Evolutionary conservation across 257 asterid genomes (phyloP).

Genomic region (Lycium ferocissimum): DNA sequence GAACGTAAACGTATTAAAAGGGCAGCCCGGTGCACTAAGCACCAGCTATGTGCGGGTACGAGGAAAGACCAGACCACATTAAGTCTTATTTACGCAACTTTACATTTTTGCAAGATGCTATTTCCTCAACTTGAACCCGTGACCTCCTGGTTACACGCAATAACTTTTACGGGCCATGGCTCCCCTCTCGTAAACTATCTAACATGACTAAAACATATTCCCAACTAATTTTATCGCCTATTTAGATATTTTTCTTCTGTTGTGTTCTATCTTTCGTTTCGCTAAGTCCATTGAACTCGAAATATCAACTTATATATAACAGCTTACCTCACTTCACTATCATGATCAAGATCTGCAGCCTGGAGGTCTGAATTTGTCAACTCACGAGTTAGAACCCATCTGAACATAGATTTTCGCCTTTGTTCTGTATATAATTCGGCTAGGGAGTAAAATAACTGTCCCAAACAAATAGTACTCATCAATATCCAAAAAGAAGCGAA

Average conservation of each 20-base stretch:
- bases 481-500: constrained; percentile 85
- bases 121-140: not conserved
- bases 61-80: not conserved
- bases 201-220: not conserved
- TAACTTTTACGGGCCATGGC: not conserved
- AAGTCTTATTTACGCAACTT: not conserved
- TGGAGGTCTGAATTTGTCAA: constrained; percentile 69
- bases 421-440: constrained; percentile 74
- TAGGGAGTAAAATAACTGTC: constrained; percentile 65
- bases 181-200: not conserved
- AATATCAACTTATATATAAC: not conserved
- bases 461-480: constrained; percentile 75
- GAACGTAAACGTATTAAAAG: not conserved
- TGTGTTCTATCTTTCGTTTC: not conserved
- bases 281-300: not conserved
- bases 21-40: not conserved
- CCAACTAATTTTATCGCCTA: not conserved
- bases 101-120: not conserved
- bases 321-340: constrained; percentile 64
- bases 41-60: fast-evolving
- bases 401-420: constrained; percentile 54
- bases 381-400: constrained; percentile 70
- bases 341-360: constrained; percentile 87
- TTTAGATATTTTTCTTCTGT: not conserved
- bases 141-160: not conserved